Base-by-base conservation (phyloP, 495 filamentous ascomycete genomes). In the Neurospora sp. region DNA sequence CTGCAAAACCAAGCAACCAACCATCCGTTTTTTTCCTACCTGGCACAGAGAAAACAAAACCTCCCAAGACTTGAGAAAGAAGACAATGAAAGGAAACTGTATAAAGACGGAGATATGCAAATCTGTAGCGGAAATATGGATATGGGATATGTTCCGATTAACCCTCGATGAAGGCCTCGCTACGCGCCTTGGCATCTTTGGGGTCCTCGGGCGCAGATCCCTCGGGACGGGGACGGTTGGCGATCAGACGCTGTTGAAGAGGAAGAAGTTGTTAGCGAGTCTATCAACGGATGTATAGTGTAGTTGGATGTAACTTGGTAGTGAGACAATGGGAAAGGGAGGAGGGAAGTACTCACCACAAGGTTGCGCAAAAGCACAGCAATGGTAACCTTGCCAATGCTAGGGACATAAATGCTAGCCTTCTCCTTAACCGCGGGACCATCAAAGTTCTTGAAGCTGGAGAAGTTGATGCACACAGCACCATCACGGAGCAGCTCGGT, bases 351-450 rank as follows among this genome's bases (percentile, higher is more conserved):
- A 86, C 91, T 78, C 84, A 95, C 93, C 81, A 97, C 84, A 11
- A 98, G 83, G 80, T 99, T 99, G 71, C 96, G 85, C 75, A 98
- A 85, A 73, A 99, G 83, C 18, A 98, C 90, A 12, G 94, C 91
- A 80, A 98, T 98, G 1, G 96, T 99, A 37, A 99, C 96, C 84
- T 98, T 99, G 71, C 96, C 96, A 77, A 96, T 96, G 3, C 94
- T 94, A 7, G 96, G 96, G 8, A 98, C 94, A 74, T 96, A 99
- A 77, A 99, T 94, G n/a, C 93, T 92, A 3, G 96, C 96, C 83
- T 92, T 94, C 78, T 96, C 92, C 83, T 96, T 97, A 66, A 99
- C 89, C 71, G 91, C 91, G 0, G 89, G 88, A 5, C 83, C 84
- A 72, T 89, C 90, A 81, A 99, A 99, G 83, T 99, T 99, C 87